Evolutionary conservation across 495 filamentous ascomycete genomes (phyloP).

Genomic region (Stereocaulon alpinum): DNA sequence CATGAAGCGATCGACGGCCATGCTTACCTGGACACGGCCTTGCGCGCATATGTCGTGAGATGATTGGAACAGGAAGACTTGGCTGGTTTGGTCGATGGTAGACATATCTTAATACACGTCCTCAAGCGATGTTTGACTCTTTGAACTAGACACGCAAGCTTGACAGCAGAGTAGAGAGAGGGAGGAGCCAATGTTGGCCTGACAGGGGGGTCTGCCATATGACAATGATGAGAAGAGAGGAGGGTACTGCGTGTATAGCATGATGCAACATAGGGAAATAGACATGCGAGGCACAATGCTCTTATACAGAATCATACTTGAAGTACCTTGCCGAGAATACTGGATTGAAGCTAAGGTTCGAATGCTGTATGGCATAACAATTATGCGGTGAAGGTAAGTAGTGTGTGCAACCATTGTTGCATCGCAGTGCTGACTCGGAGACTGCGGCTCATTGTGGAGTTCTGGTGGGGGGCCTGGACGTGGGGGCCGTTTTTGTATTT

Average conservation of each 20-base stretch:
- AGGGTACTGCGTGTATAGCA: background rate
- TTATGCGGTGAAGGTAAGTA: background rate
- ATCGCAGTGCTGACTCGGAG: background rate
- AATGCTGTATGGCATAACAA: background rate
- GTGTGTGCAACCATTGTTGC: background rate
- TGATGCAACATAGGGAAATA: background rate
- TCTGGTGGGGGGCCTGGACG: background rate
- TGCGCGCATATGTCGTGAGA: slow-evolving; percentile 6
- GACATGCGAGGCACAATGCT: background rate
- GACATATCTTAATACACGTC: slow-evolving; percentile 6
- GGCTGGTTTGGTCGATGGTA: background rate
- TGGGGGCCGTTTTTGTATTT: background rate
- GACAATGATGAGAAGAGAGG: background rate
- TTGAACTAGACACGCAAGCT: slow-evolving; percentile 20
- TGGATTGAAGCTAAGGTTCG: background rate
- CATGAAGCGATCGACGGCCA: background rate
- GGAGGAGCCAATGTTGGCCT: slow-evolving; percentile 13
- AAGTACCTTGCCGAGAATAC: background rate
- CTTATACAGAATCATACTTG: slow-evolving; percentile 5
- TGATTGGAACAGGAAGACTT: background rate
- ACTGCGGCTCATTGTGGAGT: slow-evolving; percentile 2
- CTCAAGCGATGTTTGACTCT: slow-evolving; percentile 19
- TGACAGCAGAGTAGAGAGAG: slow-evolving; percentile 18
- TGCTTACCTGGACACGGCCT: background rate
- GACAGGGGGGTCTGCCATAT: background rate